Evolutionary conservation across 31 red algal genomes (phyloP).

Genomic region (Endocladia muricata): DNA sequence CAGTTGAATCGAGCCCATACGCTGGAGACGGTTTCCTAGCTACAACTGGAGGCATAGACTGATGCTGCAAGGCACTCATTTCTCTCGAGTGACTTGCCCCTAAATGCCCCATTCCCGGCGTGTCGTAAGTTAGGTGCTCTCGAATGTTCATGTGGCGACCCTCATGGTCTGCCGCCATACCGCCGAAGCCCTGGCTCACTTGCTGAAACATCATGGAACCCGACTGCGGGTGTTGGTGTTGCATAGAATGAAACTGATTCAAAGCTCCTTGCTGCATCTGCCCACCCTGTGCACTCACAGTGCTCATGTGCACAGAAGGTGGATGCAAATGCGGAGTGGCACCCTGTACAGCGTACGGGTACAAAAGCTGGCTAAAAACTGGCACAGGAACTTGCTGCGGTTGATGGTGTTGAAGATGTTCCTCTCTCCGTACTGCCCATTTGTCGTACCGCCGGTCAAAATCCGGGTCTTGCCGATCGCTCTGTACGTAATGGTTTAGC

Average conservation of each 20-base stretch:
- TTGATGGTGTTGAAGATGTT: constrained; percentile 5
- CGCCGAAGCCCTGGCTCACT: constrained; percentile 2
- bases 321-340: constrained; percentile 11
- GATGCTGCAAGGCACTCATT: constrained; percentile 2
- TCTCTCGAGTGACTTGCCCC: background rate
- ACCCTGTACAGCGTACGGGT: constrained; percentile 36
- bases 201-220: constrained; percentile 25
- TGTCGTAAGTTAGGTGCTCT: background rate
- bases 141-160: background rate
- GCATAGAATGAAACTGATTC: constrained; percentile 18
- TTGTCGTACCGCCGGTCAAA: constrained; percentile 73
- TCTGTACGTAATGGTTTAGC: background rate
- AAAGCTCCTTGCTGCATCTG: background rate
- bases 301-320: background rate
- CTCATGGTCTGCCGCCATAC: background rate
- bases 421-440: constrained; percentile 34
- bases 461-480: constrained; percentile 62
- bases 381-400: constrained; percentile 43
- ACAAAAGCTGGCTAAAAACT: constrained; percentile 59
- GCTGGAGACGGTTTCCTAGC: constrained; percentile 28
- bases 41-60: background rate
- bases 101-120: background rate
- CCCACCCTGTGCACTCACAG: background rate
- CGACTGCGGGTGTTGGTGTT: constrained; percentile 3
- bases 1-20: constrained; percentile 66